These are phyloP conservation scores for Vicia villosa DNA, from an alignment of 306 rosid species.

Conservation along the genomic window DNA sequence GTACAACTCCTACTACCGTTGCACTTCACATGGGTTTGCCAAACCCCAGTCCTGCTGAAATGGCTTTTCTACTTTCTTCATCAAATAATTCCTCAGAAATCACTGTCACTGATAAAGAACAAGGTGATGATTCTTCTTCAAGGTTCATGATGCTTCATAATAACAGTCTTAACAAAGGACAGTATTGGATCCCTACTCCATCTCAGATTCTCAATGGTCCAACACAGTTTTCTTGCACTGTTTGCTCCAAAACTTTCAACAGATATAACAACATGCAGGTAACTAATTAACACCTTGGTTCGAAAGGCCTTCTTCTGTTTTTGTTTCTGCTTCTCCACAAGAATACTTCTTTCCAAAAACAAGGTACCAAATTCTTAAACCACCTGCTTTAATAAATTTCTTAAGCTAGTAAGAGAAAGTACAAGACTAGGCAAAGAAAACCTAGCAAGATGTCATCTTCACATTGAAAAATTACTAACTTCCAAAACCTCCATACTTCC, in stretches of 20 bases:
- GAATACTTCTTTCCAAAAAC: no score
- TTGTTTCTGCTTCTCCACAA: slow-evolving; percentile 37
- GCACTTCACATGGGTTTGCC: slow-evolving; percentile 98
- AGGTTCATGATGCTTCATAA: slow-evolving; percentile 42
- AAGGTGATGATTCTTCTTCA: slow-evolving; percentile 41
- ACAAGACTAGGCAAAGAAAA: no score
- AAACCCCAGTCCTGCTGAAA: slow-evolving; percentile 90
- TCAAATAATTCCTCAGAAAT: slow-evolving; percentile 39
- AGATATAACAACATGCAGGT: slow-evolving; percentile 99
- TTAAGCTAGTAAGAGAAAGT: no score
- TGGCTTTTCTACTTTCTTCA: slow-evolving; percentile 69
- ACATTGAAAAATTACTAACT: no score
- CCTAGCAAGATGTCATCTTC: no score
- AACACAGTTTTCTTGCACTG: slow-evolving; percentile 46
- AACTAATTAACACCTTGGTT: background rate
- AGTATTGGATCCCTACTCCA: slow-evolving; percentile 98
- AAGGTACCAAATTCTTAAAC: no score
- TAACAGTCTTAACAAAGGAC: slow-evolving; percentile 57
- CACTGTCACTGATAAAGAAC: background rate
- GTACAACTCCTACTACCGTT: slow-evolving; percentile 55
- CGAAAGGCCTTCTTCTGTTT: background rate
- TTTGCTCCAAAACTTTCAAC: slow-evolving; percentile 95
- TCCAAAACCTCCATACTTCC: no score
- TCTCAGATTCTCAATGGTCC: slow-evolving; percentile 99
- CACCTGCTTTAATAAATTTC: slow-evolving; percentile 70